phyloP scores from a whole-genome alignment of 1,284 basidiomycete genomes.

The Leccinum pachyderme region DNA sequence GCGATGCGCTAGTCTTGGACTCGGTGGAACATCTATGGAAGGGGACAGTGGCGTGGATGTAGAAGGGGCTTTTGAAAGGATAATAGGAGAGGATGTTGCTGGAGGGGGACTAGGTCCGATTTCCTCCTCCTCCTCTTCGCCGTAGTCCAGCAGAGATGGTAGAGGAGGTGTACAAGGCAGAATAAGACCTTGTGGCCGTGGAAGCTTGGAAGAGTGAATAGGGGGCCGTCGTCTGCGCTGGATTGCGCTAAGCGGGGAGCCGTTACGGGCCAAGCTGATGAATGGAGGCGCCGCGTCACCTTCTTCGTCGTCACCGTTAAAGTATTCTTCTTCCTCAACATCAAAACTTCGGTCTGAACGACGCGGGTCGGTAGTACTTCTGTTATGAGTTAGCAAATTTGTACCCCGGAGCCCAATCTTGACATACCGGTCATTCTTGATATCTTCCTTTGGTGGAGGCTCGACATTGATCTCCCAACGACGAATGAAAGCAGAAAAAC shows the following conservation, averaged over 20 bases:
- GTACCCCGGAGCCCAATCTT: neutral
- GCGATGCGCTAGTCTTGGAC: constrained; percentile 43
- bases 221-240: constrained; percentile 60
- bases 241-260: constrained; percentile 39
- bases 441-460: constrained; percentile 61
- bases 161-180: constrained; percentile 50
- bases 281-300: constrained; percentile 35
- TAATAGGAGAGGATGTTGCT: constrained; percentile 8
- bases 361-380: constrained; percentile 42
- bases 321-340: constrained; percentile 86
- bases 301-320: constrained; percentile 74
- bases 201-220: constrained; percentile 36
- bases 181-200: constrained; percentile 38
- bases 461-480: constrained; percentile 93
- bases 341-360: constrained; percentile 53
- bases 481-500: constrained; percentile 72
- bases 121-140: constrained; percentile 44
- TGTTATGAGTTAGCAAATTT: constrained; percentile 24
- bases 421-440: constrained; percentile 36
- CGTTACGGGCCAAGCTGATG: constrained; percentile 38
- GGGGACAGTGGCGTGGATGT: constrained; percentile 24
- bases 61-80: constrained; percentile 8
- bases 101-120: constrained; percentile 21
- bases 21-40: constrained; percentile 33
- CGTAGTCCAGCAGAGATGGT: constrained; percentile 68